Percentiles rank a stretch among this genome's conserved stretches.
Conservation (phyloP, 1,139 yeast species). For the Magnusiomyces ingens region DNA sequence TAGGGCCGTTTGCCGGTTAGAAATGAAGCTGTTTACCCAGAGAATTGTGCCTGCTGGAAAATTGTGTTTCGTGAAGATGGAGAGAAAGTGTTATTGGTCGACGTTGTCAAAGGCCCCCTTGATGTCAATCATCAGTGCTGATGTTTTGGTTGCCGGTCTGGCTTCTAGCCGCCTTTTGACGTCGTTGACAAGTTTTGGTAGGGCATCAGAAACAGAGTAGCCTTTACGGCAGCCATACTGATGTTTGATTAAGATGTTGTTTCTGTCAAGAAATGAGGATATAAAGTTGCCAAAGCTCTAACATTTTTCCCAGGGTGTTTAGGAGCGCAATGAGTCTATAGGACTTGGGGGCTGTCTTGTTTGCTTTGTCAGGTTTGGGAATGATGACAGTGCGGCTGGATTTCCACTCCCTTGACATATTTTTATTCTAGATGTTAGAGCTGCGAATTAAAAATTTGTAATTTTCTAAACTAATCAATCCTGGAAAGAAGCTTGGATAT, state of each 20-base stretch:
- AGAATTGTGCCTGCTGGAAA: not conserved
- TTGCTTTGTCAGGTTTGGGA: too few relatives aligned
- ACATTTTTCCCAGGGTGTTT: conserved; percentile 13
- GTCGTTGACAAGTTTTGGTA: conserved; percentile 3
- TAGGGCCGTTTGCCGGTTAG: not conserved
- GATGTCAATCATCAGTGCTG: conserved; percentile 15
- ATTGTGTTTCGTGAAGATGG: not conserved
- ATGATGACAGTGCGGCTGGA: not conserved
- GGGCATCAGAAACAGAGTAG: conserved; percentile 15
- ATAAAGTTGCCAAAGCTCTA: conserved; percentile 5
- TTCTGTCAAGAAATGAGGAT: conserved; percentile 1
- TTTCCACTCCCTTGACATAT: conserved; percentile 3
- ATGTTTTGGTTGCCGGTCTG: not conserved
- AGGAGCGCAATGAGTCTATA: conserved; percentile 15
- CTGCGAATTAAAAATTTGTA: too few relatives aligned
- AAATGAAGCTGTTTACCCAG: not conserved
- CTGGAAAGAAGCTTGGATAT: too few relatives aligned
- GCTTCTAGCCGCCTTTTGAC: too few relatives aligned
- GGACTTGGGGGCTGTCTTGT: too few relatives aligned
- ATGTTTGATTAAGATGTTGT: conserved; percentile 4
- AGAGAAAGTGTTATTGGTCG: conserved; percentile 12
- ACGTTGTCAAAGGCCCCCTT: conserved; percentile 20
- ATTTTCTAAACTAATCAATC: too few relatives aligned
- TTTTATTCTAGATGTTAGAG: too few relatives aligned
- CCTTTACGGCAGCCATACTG: conserved; percentile 17